Evolutionary conservation across 2,329 filamentous ascomycete genomes (phyloP).

Genomic region (Ceratocystis huliohia): DNA sequence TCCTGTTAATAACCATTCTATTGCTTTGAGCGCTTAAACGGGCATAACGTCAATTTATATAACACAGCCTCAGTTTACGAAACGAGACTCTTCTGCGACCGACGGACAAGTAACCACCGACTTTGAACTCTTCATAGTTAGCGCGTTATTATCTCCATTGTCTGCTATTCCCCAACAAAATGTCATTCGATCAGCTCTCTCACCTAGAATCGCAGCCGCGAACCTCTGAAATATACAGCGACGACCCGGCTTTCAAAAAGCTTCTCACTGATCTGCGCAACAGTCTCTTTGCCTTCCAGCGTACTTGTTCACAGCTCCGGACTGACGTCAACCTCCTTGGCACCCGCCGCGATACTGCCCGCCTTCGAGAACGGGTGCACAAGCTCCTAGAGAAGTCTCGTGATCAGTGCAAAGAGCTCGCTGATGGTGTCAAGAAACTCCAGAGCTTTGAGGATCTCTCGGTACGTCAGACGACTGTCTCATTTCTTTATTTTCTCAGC

Average conservation of each 20-base stretch:
- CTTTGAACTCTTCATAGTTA: neutral
- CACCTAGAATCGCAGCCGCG: constrained; percentile 69
- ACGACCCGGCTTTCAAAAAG: constrained; percentile 83
- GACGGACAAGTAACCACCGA: neutral
- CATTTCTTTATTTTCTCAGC: neutral
- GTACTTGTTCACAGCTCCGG: constrained; percentile 72
- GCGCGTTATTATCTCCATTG: neutral
- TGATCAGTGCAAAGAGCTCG: constrained; percentile 77
- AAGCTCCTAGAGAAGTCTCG: constrained; percentile 77
- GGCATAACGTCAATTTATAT: neutral
- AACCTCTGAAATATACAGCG: constrained; percentile 52
- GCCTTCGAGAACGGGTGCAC: constrained; percentile 81
- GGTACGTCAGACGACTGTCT: constrained; percentile 32
- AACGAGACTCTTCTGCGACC: neutral
- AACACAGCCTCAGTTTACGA: neutral
- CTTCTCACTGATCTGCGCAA: constrained; percentile 74
- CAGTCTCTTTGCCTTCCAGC: constrained; percentile 78
- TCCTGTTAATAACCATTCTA: neutral
- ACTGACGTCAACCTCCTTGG: constrained; percentile 77
- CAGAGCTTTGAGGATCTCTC: constrained; percentile 76
- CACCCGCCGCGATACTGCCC: constrained; percentile 80
- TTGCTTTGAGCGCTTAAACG: neutral
- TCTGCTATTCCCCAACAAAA: constrained; percentile 29
- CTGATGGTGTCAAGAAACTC: constrained; percentile 85
- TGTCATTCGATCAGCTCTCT: constrained; percentile 87